These are phyloP conservation scores for Nyssa sinensis DNA, from an alignment of 148 eudicot species.

Conservation along the genomic window DNA sequence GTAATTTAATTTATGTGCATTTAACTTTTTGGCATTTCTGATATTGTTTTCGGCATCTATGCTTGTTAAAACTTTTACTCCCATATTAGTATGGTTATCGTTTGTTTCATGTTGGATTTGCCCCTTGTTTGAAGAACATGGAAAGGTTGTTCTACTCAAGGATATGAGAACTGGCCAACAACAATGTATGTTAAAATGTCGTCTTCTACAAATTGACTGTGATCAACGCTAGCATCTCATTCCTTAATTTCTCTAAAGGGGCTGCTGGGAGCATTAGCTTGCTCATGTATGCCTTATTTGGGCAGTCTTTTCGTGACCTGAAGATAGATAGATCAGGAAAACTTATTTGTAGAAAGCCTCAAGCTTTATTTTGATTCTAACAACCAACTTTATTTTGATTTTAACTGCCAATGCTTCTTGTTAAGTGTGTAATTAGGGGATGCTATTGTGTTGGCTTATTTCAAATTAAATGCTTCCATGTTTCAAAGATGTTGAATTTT, in stretches of 20 bases:
- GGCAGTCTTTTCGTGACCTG: no score
- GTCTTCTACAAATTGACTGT: background rate
- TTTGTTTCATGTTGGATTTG: slow-evolving; percentile 35
- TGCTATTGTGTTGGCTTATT: no score
- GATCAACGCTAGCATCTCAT: background rate
- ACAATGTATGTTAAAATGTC: slow-evolving; percentile 34
- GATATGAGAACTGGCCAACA: slow-evolving; percentile 55
- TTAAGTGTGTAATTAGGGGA: no score
- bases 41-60: background rate
- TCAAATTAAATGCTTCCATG: no score
- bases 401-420: no score
- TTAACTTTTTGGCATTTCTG: background rate
- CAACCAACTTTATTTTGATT: no score
- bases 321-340: no score
- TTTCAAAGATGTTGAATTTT: no score
- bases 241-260: background rate
- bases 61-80: background rate
- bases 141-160: slow-evolving; percentile 56
- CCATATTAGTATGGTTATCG: background rate
- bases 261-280: no score
- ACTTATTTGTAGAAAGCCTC: no score
- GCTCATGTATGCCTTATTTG: no score
- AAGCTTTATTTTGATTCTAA: no score
- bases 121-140: slow-evolving; percentile 56
- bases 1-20: background rate